Conservation (phyloP, 306 rosid genomes). For the Malus asiatica region DNA sequence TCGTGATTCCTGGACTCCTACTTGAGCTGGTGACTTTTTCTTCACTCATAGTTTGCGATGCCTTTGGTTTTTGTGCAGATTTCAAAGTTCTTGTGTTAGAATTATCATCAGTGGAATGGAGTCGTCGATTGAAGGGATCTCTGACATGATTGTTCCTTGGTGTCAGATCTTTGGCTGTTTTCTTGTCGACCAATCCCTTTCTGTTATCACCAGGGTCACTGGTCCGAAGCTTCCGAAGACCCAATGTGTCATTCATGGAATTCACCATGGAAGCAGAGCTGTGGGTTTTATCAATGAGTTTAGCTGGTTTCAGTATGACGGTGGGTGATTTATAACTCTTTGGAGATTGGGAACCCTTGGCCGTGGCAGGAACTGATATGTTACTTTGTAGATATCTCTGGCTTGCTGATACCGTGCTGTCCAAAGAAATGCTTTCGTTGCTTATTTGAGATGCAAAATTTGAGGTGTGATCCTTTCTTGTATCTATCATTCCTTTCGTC, state of each 20-base stretch:
- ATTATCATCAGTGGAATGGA: conserved; percentile 27
- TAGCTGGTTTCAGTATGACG: conserved; percentile 54
- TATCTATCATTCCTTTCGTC: conserved; percentile 31
- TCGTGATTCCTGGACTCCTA: conserved; percentile 26
- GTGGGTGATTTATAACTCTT: conserved; percentile 36
- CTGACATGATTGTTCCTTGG: conserved; percentile 23
- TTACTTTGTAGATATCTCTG: conserved; percentile 27
- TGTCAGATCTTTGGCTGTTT: conserved; percentile 22
- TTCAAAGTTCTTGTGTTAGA: conserved; percentile 30
- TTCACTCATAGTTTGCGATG: conserved; percentile 20
- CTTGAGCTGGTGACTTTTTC: conserved; percentile 28
- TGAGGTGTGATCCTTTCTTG: conserved; percentile 46
- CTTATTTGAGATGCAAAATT: conserved; percentile 29
- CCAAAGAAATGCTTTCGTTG: conserved; percentile 20
- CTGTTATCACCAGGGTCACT: conserved; percentile 31
- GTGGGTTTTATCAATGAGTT: conserved; percentile 31
- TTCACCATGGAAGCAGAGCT: conserved; percentile 20
- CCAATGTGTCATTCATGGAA: conserved; percentile 24
- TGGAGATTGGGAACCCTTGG: conserved; percentile 28
- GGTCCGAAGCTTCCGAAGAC: conserved; percentile 18
- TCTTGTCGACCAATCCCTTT: conserved; percentile 30
- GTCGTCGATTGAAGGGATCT: conserved; percentile 25
- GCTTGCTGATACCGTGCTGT: conserved; percentile 35
- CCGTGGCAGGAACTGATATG: conserved; percentile 11
- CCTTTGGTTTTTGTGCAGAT: conserved; percentile 30